Conservation (phyloP, 164 flowering plant genomes). For the Protea cynaroides region DNA sequence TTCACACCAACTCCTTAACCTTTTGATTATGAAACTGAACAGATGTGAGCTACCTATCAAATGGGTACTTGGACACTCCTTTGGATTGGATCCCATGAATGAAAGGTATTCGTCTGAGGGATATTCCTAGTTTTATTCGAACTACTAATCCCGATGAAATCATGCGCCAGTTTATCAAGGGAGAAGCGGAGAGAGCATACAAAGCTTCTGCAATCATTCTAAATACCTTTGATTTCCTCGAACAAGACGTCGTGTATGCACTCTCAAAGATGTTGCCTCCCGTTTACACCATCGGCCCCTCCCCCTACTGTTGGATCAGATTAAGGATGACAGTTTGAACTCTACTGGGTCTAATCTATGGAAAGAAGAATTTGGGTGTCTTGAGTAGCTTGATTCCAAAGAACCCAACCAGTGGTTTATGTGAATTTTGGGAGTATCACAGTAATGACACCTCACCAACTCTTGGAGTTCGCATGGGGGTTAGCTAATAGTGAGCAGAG, state of each 20-base stretch:
- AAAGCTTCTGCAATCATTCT: not conserved
- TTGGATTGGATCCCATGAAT: slow-evolving; percentile 25
- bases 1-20: too few species aligned
- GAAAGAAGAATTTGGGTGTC: slow-evolving; percentile 18
- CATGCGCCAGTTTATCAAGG: slow-evolving; percentile 11
- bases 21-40: not conserved
- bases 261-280: slow-evolving; percentile 8
- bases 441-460: too few species aligned
- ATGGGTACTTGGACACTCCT: slow-evolving; percentile 18
- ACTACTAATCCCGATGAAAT: slow-evolving; percentile 13
- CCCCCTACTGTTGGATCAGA: slow-evolving; percentile 4
- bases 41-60: slow-evolving; percentile 21
- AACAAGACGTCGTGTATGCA: slow-evolving; percentile 18
- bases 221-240: slow-evolving; percentile 26
- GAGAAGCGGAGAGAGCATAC: not conserved
- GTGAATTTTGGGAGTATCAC: too few species aligned
- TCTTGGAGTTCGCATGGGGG: too few species aligned
- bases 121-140: slow-evolving; percentile 22
- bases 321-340: not conserved
- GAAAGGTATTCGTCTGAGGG: slow-evolving; percentile 16
- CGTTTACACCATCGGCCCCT: slow-evolving; percentile 26
- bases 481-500: too few species aligned
- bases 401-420: not conserved
- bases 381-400: slow-evolving; percentile 22
- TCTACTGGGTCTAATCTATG: slow-evolving; percentile 19